Evolutionary conservation across 2,329 filamentous ascomycete species (phyloP).

Genomic region (Claviceps humidiphila): DNA sequence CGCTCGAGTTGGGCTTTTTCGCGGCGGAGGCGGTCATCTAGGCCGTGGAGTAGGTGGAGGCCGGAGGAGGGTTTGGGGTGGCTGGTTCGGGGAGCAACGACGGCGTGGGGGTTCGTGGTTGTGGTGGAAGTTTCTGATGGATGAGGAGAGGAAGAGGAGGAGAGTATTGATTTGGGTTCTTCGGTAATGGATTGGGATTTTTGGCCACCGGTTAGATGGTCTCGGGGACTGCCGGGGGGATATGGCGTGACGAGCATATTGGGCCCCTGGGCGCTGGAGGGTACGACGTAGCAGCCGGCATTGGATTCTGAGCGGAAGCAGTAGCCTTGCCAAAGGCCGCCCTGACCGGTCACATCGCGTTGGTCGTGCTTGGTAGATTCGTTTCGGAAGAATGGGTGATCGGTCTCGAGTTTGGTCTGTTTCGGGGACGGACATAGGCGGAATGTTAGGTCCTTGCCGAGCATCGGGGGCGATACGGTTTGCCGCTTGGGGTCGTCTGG

Average conservation of each 20-base stretch:
- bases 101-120: constrained; percentile 9
- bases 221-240: constrained; percentile 26
- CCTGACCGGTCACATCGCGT: constrained; percentile 41
- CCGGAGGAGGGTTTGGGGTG: constrained; percentile 22
- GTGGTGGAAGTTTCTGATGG: constrained; percentile 3
- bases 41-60: constrained; percentile 35
- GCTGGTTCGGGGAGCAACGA: constrained; percentile 14
- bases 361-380: constrained; percentile 33
- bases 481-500: constrained; percentile 31
- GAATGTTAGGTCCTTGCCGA: constrained; percentile 69
- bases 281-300: constrained; percentile 24
- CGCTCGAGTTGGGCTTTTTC: constrained; percentile 37
- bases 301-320: constrained; percentile 35
- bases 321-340: constrained; percentile 67
- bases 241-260: constrained; percentile 38
- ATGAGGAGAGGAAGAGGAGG: constrained; percentile 11
- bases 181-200: constrained; percentile 25
- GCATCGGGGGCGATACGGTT: constrained; percentile 66
- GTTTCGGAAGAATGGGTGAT: constrained; percentile 45
- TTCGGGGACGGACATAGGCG: constrained; percentile 73
- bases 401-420: constrained; percentile 69
- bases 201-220: constrained; percentile 27
- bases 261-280: constrained; percentile 30
- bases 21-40: constrained; percentile 36
- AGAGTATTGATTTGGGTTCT: constrained; percentile 22